Evolutionary conservation across 2,329 filamentous ascomycete genomes (phyloP), one percentile per base, ranked within the genome.

Genomic region (Aspergillus tubingensis): DNA sequence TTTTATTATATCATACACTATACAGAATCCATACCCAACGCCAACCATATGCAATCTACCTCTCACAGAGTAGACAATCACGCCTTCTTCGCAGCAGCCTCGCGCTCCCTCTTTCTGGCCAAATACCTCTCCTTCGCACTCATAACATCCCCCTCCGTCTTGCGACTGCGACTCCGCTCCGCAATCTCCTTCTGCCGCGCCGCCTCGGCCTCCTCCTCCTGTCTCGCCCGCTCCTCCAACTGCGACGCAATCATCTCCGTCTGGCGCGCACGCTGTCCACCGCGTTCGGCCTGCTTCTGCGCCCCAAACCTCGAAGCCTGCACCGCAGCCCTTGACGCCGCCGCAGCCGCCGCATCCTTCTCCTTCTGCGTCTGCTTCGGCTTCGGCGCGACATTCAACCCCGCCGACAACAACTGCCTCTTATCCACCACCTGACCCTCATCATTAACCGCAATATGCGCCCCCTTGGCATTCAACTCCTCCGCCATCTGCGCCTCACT

Each of bases 401-500:
- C 86, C 3, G 86, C 86, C 30, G 79, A 79, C 8, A 89, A 80
- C 2, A 89, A 74, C 67, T 88, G 85, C 6, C 86, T 79, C 72
- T 88, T 88, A 67, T 89, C 86, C 30, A 85, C 83, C 8, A 89
- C 81, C 64, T 88, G 82, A 2, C 86, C 86, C 44, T 89, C 86
- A 39, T 89, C 86, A 63, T 88, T 88, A 62, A 88, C 67, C 10
- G 82, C 77, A 47, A 88, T 79, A 32, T 81, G 79, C 25, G 84
- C 85, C 19, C 79, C 79, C 7, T 68, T 68, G 8, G 79, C 78
- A 56, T 82, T 83, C 41, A 86, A 69, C 59, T 87, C 84, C 23
- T 80, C 81, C 0, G 84, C 84, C n/a, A 84, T 69, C 60, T 88
- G 81, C 0, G 78, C 79, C 49, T 85, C 84, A 0, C 75, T 79